Base-by-base conservation (phyloP, 192 early-diverging fungal species). In the Rhizoclosmatium globosum region DNA sequence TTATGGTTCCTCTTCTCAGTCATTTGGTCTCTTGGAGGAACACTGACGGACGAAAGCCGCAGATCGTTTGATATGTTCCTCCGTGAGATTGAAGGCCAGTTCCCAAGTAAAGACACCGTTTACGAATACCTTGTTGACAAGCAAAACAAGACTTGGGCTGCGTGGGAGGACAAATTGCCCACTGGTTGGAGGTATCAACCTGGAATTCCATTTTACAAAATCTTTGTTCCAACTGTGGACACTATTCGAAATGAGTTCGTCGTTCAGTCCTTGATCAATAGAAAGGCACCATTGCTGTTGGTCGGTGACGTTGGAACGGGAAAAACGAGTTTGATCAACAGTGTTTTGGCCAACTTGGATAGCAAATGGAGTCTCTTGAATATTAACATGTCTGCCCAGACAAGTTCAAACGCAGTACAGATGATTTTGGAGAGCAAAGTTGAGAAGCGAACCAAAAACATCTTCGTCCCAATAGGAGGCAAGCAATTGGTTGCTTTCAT, bases 201-300 rank as follows among this genome's bases (percentile, higher is more conserved):
- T 2, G 77, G 56, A 2, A 82, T 76, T 23, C 88, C 89, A 6
- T 91, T 86, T 58, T 91, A 89, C 81, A 88, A 91, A 73, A 91
- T 91, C 59, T 87, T 90, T 76, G 89, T 91, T 15, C 89, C 89
- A n/a, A 91, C 89, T 3, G 77, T 90, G 7, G 89, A 91, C 77
- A 90, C 89, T 0, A 77, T 91, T 59, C 80, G 88, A 44, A 89
- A 90, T 72, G 87, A 89, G 65, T 91, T 88, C 71, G 72, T 91
- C 23, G 75, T 88, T 17, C 56, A 78, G 58, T 74, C 85, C 7
- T 65, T 90, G 2, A 73, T 90, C n/a, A 77, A 79, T 70, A 87
- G 87, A 64, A 76, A 78, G 50, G 81, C 65, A 39, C 87, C 89
- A 3, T 69, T 90, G 15, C 71, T 91, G 17, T 67, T 90, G 48